phyloP scores from a whole-genome alignment of 2,329 filamentous ascomycete species.

The Fonsecaea monophora region DNA sequence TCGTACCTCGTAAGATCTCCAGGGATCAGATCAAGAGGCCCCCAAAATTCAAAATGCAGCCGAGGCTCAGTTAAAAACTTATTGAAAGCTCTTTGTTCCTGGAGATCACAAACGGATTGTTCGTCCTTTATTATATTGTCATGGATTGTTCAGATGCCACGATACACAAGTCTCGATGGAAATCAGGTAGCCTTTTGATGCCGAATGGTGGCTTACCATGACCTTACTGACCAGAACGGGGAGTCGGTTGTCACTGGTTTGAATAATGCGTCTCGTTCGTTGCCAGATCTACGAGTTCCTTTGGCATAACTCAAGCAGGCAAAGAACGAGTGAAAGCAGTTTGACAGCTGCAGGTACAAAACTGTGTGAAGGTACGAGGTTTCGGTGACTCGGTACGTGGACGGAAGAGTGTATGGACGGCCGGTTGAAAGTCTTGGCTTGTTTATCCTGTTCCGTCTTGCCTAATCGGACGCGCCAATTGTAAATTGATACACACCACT shows the following conservation, averaged over 20 bases:
- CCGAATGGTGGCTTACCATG: too few species aligned
- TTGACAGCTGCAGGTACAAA: neutral
- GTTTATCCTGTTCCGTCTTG: constrained; percentile 17
- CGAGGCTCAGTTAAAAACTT: neutral
- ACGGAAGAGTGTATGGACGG: neutral
- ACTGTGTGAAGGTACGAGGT: neutral
- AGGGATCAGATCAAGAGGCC: neutral
- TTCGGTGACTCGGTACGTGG: neutral
- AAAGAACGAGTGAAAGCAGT: neutral
- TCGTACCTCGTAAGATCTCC: neutral
- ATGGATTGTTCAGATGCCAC: neutral
- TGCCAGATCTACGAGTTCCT: too few species aligned
- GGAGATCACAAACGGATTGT: neutral
- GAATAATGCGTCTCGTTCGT: neutral
- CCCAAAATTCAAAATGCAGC: neutral
- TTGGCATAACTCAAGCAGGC: neutral
- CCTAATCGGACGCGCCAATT: constrained; percentile 31
- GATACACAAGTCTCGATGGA: neutral
- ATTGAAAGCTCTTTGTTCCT: neutral
- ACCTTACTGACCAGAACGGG: neutral
- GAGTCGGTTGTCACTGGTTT: neutral
- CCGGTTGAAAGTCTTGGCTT: constrained; percentile 15
- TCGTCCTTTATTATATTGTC: neutral
- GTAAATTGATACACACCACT: constrained; percentile 18
- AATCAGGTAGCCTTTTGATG: neutral